Evolutionary conservation across 768 basidiomycete genomes (phyloP), one percentile per base, ranked within the genome.

Genomic region (Auricularia heimuer): DNA sequence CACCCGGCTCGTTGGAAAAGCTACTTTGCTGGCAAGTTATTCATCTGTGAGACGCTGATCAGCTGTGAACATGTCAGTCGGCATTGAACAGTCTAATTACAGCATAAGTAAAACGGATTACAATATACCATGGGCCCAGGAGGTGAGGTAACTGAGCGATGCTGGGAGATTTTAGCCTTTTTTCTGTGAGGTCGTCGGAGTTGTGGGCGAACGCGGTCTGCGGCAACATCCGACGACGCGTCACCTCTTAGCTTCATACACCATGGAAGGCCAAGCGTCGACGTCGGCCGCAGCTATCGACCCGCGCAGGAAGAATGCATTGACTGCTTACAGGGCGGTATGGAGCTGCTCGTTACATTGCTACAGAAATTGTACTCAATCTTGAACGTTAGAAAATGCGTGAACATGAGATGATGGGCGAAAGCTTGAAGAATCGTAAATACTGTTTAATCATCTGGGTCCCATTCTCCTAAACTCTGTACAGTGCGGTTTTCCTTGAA

Each of bases 401-500:
- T 69, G 85, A 86, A 67, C 97, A 99, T 75, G 92, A 96, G 78
- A 79, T 81, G 61, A 89, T 86, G 69, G 90, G 91, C 71, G 87
- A 92, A 70, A 89, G 81, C 72, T 80, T 99, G 69, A 98, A 97
- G 85, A 92, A 87, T 70, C 79, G 96, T 98, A 69, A 70, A 92
- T 80, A 12, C 54, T n/a, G 24, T 21, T 60, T 39, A 11, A 29
- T 45, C 3, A 45, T 18, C 47, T 3, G 54, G 3, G 64, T 29
- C 12, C 16, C 18, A 42, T 24, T 36, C 54, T n/a, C 54, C n/a
- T 65, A 65, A 4, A 54, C 64, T 12, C 39, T 65, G 7, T 68
- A 29, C 29, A 98, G 95, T 98, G 67, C 86, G 97, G 42, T 88
- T 96, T 72, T 91, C 93, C 11, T 78, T 99, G 69, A 94, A 93